Conservation (phyloP, 176 grass and related monocot species). For the Raddia guianensis region DNA sequence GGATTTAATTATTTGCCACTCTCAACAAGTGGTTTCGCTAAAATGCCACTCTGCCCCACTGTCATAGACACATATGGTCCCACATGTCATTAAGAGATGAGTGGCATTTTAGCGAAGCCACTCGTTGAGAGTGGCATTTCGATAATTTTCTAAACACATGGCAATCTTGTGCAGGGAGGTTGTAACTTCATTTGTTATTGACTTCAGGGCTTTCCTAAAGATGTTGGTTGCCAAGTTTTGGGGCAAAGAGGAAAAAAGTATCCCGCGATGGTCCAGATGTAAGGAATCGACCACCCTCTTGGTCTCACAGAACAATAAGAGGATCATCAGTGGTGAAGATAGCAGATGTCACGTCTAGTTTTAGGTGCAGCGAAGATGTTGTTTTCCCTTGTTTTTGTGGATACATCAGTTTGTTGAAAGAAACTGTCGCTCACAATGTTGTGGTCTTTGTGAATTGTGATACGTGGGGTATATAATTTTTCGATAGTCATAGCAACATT, state of each 20-base stretch:
- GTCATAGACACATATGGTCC: no score
- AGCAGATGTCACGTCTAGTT: conserved; percentile 50
- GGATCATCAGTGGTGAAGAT: conserved; percentile 53
- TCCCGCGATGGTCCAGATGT: conserved; percentile 65
- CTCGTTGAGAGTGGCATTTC: no score
- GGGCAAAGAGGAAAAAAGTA: conserved; percentile 60
- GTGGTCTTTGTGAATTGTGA: conserved; percentile 20
- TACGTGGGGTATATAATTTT: conserved; percentile 47
- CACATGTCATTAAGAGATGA: no score
- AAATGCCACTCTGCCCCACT: no score
- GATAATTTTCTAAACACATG: background rate
- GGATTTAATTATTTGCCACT: no score
- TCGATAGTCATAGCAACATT: conserved; percentile 44
- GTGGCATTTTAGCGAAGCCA: no score
- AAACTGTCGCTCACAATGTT: conserved; percentile 1
- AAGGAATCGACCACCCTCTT: conserved; percentile 72
- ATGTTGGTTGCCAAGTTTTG: conserved; percentile 77
- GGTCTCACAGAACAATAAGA: conserved; percentile 61
- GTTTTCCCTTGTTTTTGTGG: background rate
- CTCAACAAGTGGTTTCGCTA: no score
- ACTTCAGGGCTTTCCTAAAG: conserved; percentile 90
- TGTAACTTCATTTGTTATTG: conserved; percentile 85
- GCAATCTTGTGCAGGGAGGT: conserved; percentile 77
- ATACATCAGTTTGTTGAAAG: conserved; percentile 1
- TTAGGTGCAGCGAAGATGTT: conserved; percentile 10